These are phyloP conservation scores for Aaosphaeria arxii DNA, from an alignment of 2,329 filamentous ascomycete genomes.

Conservation along the genomic window DNA sequence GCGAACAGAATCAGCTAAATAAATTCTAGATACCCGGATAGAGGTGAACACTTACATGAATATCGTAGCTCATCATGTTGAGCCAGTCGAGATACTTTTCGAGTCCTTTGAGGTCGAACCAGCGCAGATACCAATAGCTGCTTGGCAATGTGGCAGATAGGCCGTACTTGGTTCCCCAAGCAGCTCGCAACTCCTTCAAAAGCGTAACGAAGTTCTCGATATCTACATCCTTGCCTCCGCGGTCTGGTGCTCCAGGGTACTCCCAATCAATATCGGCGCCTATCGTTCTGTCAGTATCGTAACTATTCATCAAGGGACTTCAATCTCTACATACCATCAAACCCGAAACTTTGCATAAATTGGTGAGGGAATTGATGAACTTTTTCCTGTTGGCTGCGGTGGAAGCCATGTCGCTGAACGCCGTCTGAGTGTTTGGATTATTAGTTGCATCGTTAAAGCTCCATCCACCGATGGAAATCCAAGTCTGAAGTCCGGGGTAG, in stretches of 20 bases:
- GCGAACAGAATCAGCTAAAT: no score
- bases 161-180: not conserved
- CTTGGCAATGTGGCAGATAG: slow-evolving; percentile 24
- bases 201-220: not conserved
- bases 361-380: slow-evolving; percentile 39
- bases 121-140: slow-evolving; percentile 22
- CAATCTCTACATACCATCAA: slow-evolving; percentile 39
- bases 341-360: slow-evolving; percentile 42
- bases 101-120: slow-evolving; percentile 34
- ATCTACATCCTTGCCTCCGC: not conserved
- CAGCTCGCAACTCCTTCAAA: not conserved
- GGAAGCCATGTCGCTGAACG: slow-evolving; percentile 26
- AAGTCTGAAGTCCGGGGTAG: slow-evolving; percentile 36
- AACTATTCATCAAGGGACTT: slow-evolving; percentile 34
- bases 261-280: slow-evolving; percentile 32
- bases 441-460: slow-evolving; percentile 34
- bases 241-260: slow-evolving; percentile 9
- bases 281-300: slow-evolving; percentile 35
- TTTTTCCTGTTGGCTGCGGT: slow-evolving; percentile 14
- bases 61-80: slow-evolving; percentile 35
- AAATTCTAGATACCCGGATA: no score
- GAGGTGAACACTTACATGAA: slow-evolving; percentile 30
- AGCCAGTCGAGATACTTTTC: slow-evolving; percentile 31
- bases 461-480: slow-evolving; percentile 44
- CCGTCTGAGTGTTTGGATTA: slow-evolving; percentile 17